Evolutionary conservation across 257 asterid genomes (phyloP), one percentile per base, ranked within the genome.

Genomic region (Gentiana dahurica): DNA sequence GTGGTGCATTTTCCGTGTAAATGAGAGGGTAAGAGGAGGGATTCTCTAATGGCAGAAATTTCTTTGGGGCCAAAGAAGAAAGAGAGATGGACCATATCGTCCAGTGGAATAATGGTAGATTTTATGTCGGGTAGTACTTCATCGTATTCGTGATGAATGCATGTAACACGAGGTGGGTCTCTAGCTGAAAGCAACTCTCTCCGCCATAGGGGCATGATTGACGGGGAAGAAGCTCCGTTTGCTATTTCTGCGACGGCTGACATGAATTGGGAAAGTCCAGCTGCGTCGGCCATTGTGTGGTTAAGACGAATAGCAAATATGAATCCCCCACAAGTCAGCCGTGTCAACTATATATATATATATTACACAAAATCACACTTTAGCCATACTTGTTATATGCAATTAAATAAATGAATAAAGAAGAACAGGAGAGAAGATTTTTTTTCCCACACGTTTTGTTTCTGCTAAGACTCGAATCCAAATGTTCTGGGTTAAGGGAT

Each of bases 221-320:
- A 47, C 12, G 15, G 51, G 8, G 51, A 12, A 47, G 51, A 1
- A 3, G 51, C 4, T 47, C 51, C 51, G 12, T 10, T 47, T 8
- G 96, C 94, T 0, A 84, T 61, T 58, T 87, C 92, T 4, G 75
- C 83, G 0, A 87, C 69, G 3, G 89, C 85, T 0, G 68, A 39
- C 87, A 80, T 78, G 62, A 87, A 86, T 54, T 77, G 93, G 47
- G 66, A 80, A 0, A 83, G 77, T 7, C 96, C 96, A 0, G 79
- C 53, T 2, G 76, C 96, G 34, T 87, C 96, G 43, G 82, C 8
- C 76, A 84, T 73, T 0, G 92, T 71, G 82, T 87, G 96, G 38
- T 84, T 81, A n/a, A 76, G 78, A 37, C 87, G 85, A 35, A 84
- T 53, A 1, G 85, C 85, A 1, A 87, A 73, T 34, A 84, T 73